Evolutionary conservation across 176 grass and related monocot genomes (phyloP).

Genomic region (Alloteropsis semialata): DNA sequence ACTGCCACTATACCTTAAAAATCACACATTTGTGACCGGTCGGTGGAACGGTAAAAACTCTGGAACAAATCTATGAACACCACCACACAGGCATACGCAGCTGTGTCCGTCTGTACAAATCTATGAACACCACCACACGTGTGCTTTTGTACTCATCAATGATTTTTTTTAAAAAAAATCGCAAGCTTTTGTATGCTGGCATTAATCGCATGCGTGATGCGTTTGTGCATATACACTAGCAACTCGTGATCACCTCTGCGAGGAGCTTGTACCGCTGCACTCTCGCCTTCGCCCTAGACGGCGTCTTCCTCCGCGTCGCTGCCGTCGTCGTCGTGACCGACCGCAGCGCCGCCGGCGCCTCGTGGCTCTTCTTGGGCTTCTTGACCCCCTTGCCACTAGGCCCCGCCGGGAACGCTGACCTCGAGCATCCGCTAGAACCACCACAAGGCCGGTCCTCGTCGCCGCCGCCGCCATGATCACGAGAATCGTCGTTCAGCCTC

Average conservation of each 20-base stretch:
- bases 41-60: too few relatives aligned
- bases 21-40: too few relatives aligned
- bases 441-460: background rate
- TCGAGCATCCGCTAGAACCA: background rate
- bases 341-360: background rate
- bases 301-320: background rate
- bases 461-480: background rate
- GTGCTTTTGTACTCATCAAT: too few relatives aligned
- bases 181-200: too few relatives aligned
- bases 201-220: too few relatives aligned
- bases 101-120: too few relatives aligned
- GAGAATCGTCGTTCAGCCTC: background rate
- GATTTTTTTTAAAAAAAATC: too few relatives aligned
- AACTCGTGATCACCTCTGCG: slow-evolving; percentile 44
- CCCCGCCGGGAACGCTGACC: slow-evolving; percentile 10
- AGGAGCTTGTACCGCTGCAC: slow-evolving; percentile 66
- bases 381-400: slow-evolving; percentile 64
- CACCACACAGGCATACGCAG: too few relatives aligned
- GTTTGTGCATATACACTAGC: background rate
- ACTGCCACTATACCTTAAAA: too few relatives aligned
- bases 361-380: slow-evolving; percentile 19
- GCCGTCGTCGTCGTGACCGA: background rate
- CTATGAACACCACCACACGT: too few relatives aligned
- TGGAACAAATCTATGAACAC: too few relatives aligned
- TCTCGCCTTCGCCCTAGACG: slow-evolving; percentile 38